A percentile compares a stretch with the other conserved stretches of the same genome.
phyloP scores from a whole-genome alignment of 202 grass and related monocot genomes.

The Carex sylvatica region DNA sequence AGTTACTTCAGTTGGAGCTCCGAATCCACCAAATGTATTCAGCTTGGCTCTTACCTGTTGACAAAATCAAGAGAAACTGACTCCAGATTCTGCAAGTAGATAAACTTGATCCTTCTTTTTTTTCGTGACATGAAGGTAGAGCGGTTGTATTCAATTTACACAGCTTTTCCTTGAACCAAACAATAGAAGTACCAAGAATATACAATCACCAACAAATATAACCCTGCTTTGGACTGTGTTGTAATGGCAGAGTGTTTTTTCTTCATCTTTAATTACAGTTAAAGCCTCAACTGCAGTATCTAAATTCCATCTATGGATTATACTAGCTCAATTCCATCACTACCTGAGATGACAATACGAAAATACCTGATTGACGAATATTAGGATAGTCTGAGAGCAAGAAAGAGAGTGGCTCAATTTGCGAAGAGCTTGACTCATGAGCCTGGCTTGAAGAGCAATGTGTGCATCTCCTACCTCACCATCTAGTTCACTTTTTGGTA shows the following conservation, averaged over 20 bases:
- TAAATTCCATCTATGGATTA: neutral
- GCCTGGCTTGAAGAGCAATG: slow-evolving; percentile 46
- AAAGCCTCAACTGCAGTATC: neutral
- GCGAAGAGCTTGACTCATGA: slow-evolving; percentile 58
- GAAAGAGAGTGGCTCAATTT: slow-evolving; percentile 55
- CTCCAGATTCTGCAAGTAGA: neutral
- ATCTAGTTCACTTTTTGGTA: slow-evolving; percentile 50
- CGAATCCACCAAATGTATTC: slow-evolving; percentile 46
- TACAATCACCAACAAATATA: neutral
- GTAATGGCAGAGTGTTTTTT: neutral
- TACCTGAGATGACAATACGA: neutral
- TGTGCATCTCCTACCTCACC: slow-evolving; percentile 55
- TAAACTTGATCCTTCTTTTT: neutral
- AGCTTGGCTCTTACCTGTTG: slow-evolving; percentile 44
- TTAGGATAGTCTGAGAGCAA: slow-evolving; percentile 40
- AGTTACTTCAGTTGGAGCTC: slow-evolving; percentile 44
- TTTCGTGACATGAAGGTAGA: neutral
- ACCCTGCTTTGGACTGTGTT: neutral
- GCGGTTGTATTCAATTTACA: neutral
- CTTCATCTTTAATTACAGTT: neutral
- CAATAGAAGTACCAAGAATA: neutral
- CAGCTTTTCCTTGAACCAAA: neutral
- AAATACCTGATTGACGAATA: slow-evolving; percentile 50
- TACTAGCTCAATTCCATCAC: neutral
- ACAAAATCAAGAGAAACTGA: slow-evolving; percentile 7